Evolutionary conservation across 2,329 filamentous ascomycete species (phyloP).

Genomic region (Botrytis paeoniae): DNA sequence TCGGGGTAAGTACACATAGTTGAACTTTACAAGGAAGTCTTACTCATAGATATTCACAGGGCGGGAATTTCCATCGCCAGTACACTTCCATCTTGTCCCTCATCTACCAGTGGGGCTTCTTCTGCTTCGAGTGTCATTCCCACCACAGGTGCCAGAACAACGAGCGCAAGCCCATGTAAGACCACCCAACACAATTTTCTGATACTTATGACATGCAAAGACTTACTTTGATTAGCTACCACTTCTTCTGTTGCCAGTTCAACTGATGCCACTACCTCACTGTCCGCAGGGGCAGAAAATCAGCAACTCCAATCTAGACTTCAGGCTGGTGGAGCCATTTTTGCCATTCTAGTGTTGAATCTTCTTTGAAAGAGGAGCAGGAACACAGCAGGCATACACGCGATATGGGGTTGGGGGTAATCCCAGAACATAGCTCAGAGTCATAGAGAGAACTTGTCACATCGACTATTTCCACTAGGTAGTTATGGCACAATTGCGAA

Average conservation of each 20-base stretch:
- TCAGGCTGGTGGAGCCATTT: background rate
- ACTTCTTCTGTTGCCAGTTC: background rate
- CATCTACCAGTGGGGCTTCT: no score
- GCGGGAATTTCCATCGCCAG: no score
- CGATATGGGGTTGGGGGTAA: background rate
- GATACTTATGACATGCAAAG: background rate
- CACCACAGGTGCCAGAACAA: no score
- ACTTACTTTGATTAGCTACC: background rate
- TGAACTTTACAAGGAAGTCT: no score
- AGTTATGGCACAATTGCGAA: background rate
- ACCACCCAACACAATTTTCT: no score
- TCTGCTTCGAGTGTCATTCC: no score
- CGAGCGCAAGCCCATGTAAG: no score
- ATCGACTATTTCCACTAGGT: background rate
- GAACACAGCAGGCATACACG: background rate
- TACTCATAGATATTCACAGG: no score
- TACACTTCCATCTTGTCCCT: no score
- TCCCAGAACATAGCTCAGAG: background rate
- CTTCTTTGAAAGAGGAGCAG: background rate
- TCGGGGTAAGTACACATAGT: no score
- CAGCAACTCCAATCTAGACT: background rate
- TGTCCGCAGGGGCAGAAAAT: background rate
- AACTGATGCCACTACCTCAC: background rate
- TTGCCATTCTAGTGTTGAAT: background rate
- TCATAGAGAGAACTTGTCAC: background rate